Base-by-base conservation (phyloP, 2,329 filamentous ascomycete species). In the Hymenoscyphus fructigenus region DNA sequence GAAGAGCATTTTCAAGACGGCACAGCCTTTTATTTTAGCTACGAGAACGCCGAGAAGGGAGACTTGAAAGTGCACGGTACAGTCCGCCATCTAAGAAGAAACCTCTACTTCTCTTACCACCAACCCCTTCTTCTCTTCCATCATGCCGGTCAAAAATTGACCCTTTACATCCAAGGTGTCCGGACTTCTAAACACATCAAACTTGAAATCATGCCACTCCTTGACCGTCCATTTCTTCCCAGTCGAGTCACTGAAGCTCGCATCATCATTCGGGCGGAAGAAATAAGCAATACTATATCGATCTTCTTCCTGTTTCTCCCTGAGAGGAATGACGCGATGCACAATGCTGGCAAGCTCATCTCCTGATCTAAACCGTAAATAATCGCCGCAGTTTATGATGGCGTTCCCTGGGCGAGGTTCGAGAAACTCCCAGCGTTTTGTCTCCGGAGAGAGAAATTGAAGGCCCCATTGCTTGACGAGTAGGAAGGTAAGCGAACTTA, bases 201-300 rank as follows among this genome's bases (percentile, higher is more conserved):
- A 82, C 77, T 83, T 84, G 75, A 82, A 76, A 72, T 83, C 81
- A 71, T 83, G 81, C 81, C 81, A 83, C 76, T 82, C 77, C 62
- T 77, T 78, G 23, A 83, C 82, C 9, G 82, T 83, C 67, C 84
- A 77, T 67, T 15, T 17, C 12, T 38, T 78, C 78, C 32, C 82
- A 76, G 64, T 81, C 68, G 78, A 80, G 75, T 85, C 84, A 60
- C 77, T 76, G 73, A 85, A 85, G 78, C 82, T 80, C 72, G 80
- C 81, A 70, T 82, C 81, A 74, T 85, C 79, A 77, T 85, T 82
- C 62, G 83, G 81, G 29, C 83, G 79, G 64, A 85, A 77, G 77
- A 85, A 85, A 75, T 85, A 86, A 17, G 83, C 83, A 67, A 85
- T 82, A n/a, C 80, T 83, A 78, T 85, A 85, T 61, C 84, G 79